phyloP scores from a whole-genome alignment of 768 basidiomycete genomes.

The Serendipita sp. region DNA sequence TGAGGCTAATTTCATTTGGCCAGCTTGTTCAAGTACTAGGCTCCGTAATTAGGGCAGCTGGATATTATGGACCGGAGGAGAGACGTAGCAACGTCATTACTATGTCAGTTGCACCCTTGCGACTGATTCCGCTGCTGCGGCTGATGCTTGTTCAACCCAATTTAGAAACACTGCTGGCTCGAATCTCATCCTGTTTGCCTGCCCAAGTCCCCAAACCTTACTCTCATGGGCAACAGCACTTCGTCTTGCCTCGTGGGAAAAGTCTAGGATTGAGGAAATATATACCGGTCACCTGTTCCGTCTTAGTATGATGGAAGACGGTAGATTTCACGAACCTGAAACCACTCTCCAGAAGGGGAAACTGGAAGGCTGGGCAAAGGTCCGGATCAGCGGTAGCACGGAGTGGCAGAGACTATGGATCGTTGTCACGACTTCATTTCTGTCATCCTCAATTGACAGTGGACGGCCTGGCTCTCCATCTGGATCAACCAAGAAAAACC shows the following conservation, averaged over 20 bases:
- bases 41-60: slow-evolving; percentile 48
- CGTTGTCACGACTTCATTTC: slow-evolving; percentile 35
- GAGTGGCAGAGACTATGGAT: slow-evolving; percentile 93
- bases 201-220: slow-evolving; percentile 50
- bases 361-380: slow-evolving; percentile 83
- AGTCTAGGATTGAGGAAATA: slow-evolving; percentile 87
- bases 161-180: slow-evolving; percentile 73
- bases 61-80: slow-evolving; percentile 32
- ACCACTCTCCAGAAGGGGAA: slow-evolving; percentile 52
- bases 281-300: slow-evolving; percentile 90
- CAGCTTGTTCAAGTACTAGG: slow-evolving; percentile 72
- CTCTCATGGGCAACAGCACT: slow-evolving; percentile 87
- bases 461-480: slow-evolving; percentile 18
- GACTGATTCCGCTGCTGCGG: not conserved
- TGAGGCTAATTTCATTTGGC: slow-evolving; percentile 9
- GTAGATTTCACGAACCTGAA: slow-evolving; percentile 31
- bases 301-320: slow-evolving; percentile 41
- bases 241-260: slow-evolving; percentile 86
- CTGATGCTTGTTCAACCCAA: not conserved
- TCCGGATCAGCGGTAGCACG: slow-evolving; percentile 89
- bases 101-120: slow-evolving; percentile 22
- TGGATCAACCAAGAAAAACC: slow-evolving; percentile 33
- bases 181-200: slow-evolving; percentile 80
- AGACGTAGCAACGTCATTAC: slow-evolving; percentile 69
- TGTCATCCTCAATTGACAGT: slow-evolving; percentile 7